phyloP scores from a whole-genome alignment of 2,329 filamentous ascomycete genomes.

The Aspergillus ustus region DNA sequence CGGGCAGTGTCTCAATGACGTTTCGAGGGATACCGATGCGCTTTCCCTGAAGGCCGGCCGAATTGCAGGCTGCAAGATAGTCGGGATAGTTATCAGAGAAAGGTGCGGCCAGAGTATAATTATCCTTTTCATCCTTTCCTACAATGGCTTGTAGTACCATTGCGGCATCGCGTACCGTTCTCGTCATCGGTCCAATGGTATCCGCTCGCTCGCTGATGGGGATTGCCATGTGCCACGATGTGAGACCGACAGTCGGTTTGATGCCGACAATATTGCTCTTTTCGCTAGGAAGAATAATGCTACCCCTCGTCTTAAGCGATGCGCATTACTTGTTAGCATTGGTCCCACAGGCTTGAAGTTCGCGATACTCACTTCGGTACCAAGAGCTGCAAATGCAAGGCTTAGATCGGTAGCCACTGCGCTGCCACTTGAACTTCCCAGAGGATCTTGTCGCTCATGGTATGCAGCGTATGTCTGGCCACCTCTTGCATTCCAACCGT shows the following conservation, averaged over 20 bases:
- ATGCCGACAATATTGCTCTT: conserved; percentile 69
- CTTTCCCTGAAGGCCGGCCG: conserved; percentile 58
- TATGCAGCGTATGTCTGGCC: conserved; percentile 68
- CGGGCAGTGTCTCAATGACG: conserved; percentile 50
- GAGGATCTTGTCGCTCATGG: conserved; percentile 64
- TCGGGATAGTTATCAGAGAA: conserved; percentile 57
- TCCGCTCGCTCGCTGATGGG: conserved; percentile 65
- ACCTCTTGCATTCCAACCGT: conserved; percentile 68
- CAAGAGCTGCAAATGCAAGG: conserved; percentile 62
- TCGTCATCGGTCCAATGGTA: conserved; percentile 62
- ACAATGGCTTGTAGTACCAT: conserved; percentile 63
- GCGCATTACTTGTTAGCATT: not conserved
- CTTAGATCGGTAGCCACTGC: conserved; percentile 65
- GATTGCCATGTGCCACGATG: conserved; percentile 63
- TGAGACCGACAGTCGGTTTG: conserved; percentile 69
- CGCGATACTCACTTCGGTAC: conserved; percentile 55
- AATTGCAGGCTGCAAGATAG: conserved; percentile 64
- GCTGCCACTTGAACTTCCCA: conserved; percentile 65
- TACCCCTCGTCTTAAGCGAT: conserved; percentile 59
- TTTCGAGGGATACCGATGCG: conserved; percentile 69
- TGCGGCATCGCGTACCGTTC: conserved; percentile 63
- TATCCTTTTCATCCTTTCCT: conserved; percentile 57
- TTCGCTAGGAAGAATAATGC: conserved; percentile 61
- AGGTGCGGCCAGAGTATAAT: conserved; percentile 65
- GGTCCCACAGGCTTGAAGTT: not conserved